These are phyloP conservation scores for Neocallimastix lanati DNA, from an alignment of 192 early-diverging fungal genomes.

Conservation along the genomic window DNA sequence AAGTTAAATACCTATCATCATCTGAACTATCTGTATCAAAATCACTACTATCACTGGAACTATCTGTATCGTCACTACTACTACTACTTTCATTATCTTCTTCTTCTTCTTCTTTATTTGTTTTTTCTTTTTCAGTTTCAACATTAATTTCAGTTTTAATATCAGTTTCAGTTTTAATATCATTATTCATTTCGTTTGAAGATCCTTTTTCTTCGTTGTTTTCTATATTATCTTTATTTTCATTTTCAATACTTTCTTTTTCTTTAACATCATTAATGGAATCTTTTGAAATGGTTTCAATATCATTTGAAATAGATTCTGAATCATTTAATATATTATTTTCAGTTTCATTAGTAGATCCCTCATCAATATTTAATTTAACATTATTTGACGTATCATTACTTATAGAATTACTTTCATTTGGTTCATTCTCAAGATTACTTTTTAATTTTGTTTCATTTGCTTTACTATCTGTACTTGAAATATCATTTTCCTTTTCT, in stretches of 20 bases:
- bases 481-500: no score
- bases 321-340: background rate
- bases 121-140: background rate
- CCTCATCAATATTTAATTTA: no score
- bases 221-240: background rate
- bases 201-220: background rate
- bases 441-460: no score
- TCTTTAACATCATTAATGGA: no score
- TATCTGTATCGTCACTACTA: background rate
- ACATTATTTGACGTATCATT: no score
- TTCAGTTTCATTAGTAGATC: background rate
- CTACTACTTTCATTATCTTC: background rate
- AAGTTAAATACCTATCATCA: background rate
- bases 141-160: background rate
- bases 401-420: no score
- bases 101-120: background rate
- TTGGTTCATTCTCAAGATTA: no score
- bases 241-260: background rate
- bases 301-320: background rate
- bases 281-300: background rate
- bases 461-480: no score
- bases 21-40: background rate
- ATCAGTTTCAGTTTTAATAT: background rate
- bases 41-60: background rate
- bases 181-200: background rate